These are phyloP conservation scores for Pseudopyricularia cyperi DNA, from an alignment of 2,329 filamentous ascomycete species.

Conservation along the genomic window DNA sequence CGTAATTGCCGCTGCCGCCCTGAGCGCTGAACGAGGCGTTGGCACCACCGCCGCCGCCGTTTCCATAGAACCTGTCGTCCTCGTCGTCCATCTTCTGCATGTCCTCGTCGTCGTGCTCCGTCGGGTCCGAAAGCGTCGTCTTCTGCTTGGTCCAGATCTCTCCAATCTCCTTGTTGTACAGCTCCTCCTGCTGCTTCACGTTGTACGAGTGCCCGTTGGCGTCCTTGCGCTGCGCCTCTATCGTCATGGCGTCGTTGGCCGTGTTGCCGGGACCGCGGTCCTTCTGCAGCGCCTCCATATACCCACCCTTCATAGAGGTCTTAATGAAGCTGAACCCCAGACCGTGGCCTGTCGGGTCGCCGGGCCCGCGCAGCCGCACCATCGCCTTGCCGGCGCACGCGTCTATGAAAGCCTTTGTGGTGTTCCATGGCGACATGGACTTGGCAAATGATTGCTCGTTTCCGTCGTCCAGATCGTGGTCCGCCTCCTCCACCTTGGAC, in stretches of 20 bases:
- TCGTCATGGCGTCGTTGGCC: constrained; percentile 73
- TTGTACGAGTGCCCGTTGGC: constrained; percentile 96
- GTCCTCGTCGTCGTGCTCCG: constrained; percentile 53
- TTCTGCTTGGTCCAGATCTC: constrained; percentile 89
- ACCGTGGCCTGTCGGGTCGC: constrained; percentile 86
- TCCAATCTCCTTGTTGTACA: constrained; percentile 83
- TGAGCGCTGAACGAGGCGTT: background rate
- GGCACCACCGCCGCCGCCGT: constrained; percentile 37
- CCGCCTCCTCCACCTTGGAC: constrained; percentile 52
- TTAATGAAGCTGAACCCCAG: constrained; percentile 95
- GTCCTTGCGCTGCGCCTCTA: constrained; percentile 74
- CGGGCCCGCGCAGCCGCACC: constrained; percentile 86
- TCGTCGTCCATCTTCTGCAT: constrained; percentile 45
- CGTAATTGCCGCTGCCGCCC: background rate
- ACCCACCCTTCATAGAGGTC: constrained; percentile 97
- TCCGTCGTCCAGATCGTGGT: constrained; percentile 48
- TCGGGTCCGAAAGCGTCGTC: constrained; percentile 57
- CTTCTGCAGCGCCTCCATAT: constrained; percentile 58
- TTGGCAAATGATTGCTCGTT: constrained; percentile 65
- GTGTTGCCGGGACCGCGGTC: constrained; percentile 42
- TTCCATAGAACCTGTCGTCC: constrained; percentile 58
- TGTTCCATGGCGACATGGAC: constrained; percentile 90
- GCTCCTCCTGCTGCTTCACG: constrained; percentile 82
- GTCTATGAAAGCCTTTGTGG: constrained; percentile 90
- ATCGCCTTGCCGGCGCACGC: constrained; percentile 93